Percentiles rank a stretch among this genome's conserved stretches.
Evolutionary conservation across 805 yeast species (phyloP).

Genomic region (Ogataea ramenticola): DNA sequence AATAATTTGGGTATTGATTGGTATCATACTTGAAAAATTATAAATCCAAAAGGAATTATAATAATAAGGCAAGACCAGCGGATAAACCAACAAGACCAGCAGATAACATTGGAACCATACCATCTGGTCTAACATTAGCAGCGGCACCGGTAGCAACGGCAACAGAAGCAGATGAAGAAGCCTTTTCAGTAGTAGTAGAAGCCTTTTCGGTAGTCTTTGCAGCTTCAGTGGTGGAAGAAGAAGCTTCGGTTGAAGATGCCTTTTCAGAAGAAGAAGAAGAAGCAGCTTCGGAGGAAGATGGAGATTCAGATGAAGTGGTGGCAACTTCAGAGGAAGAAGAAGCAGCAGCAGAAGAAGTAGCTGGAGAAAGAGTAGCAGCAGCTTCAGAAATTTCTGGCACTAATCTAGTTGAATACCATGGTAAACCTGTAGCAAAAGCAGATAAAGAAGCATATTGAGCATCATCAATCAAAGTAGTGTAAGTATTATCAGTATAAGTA

Average conservation of each 20-base stretch:
- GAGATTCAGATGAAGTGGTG: conserved; percentile 5
- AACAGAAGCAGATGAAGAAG: background rate
- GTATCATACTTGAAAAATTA: too few species aligned
- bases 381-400: conserved; percentile 11
- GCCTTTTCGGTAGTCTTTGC: too few species aligned
- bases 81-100: background rate
- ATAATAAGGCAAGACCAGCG: background rate
- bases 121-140: conserved; percentile 1
- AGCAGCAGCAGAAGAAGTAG: conserved; percentile 8
- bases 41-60: background rate
- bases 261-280: background rate
- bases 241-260: conserved; percentile 1
- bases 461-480: conserved; percentile 31
- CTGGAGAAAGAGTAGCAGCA: conserved; percentile 7
- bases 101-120: background rate
- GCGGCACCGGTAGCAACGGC: conserved; percentile 1
- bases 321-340: conserved; percentile 9
- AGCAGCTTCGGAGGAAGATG: conserved; percentile 6
- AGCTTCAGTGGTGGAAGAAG: conserved; percentile 3
- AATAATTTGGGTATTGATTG: background rate
- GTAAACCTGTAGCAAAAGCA: conserved; percentile 23
- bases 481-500: conserved; percentile 38
- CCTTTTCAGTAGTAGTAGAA: conserved; percentile 1
- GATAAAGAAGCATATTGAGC: conserved; percentile 11
- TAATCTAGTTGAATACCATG: conserved; percentile 28